Evolutionary conservation across 2,329 filamentous ascomycete genomes (phyloP).

Genomic region (Alternaria ethzedia): DNA sequence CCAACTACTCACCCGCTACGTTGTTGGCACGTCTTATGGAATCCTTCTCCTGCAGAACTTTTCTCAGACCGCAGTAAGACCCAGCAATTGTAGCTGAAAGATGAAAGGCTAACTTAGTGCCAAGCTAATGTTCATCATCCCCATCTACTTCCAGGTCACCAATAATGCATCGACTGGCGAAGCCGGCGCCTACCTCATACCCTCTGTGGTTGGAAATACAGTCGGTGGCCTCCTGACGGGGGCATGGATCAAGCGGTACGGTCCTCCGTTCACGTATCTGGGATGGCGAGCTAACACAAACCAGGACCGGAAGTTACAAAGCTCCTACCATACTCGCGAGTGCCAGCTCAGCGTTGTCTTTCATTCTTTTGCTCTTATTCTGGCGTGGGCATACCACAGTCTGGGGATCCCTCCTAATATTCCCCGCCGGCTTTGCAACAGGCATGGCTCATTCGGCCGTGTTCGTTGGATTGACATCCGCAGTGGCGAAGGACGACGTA

Average conservation of each 20-base stretch:
- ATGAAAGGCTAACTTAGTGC: background rate
- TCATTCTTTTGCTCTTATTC: background rate
- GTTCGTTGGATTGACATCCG: background rate
- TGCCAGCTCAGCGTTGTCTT: background rate
- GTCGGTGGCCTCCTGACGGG: conserved; percentile 68
- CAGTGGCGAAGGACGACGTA: background rate
- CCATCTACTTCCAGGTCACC: conserved; percentile 65
- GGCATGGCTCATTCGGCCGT: background rate
- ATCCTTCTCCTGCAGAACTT: conserved; percentile 55
- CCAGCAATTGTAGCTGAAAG: conserved; percentile 62
- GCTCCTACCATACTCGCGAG: background rate
- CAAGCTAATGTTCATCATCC: background rate
- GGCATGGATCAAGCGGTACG: background rate
- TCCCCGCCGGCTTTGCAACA: background rate
- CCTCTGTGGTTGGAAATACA: conserved; percentile 71
- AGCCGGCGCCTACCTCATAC: conserved; percentile 68
- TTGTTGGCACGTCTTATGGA: conserved; percentile 62
- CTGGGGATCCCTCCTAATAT: background rate
- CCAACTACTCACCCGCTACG: conserved; percentile 51
- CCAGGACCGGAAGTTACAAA: background rate
- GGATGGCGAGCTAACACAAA: background rate
- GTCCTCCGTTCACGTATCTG: background rate
- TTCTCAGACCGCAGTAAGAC: background rate
- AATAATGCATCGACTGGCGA: conserved; percentile 62
- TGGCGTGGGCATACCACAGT: background rate